Evolutionary conservation across 2,329 filamentous ascomycete species (phyloP).

Genomic region (Sarocladiaceae sp.): DNA sequence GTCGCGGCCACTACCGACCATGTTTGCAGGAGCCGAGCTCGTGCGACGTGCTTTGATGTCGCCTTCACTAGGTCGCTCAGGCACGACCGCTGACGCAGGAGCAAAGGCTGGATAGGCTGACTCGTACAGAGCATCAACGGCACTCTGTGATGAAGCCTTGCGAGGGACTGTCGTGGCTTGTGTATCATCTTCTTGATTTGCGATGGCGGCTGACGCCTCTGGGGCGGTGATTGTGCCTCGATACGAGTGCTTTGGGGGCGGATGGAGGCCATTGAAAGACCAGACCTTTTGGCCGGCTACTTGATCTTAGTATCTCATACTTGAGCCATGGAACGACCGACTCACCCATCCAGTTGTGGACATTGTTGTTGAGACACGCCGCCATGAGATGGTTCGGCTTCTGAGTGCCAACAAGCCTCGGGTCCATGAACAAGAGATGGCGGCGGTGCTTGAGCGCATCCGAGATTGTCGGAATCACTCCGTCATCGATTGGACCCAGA

Average conservation of each 20-base stretch:
- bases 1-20: neutral
- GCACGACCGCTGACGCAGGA: neutral
- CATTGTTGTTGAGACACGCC: constrained; percentile 18
- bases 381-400: constrained; percentile 20
- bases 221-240: neutral
- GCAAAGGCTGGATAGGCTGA: constrained; percentile 2
- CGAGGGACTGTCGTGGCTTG: too few relatives aligned
- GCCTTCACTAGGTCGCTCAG: neutral
- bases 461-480: constrained; percentile 22
- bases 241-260: constrained; percentile 18
- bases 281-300: constrained; percentile 24
- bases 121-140: neutral
- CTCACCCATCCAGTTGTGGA: constrained; percentile 32
- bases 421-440: constrained; percentile 13
- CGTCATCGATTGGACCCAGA: constrained; percentile 23
- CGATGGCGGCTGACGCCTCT: too few relatives aligned
- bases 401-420: constrained; percentile 7
- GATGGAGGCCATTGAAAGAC: constrained; percentile 21
- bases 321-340: neutral
- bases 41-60: neutral
- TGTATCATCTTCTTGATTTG: too few relatives aligned
- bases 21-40: neutral
- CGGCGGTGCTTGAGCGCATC: constrained; percentile 28
- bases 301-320: constrained; percentile 16
- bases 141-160: neutral